Percentiles rank a stretch among this genome's conserved stretches.
phyloP scores from a whole-genome alignment of 768 basidiomycete genomes.

The Calvatia gigantea region DNA sequence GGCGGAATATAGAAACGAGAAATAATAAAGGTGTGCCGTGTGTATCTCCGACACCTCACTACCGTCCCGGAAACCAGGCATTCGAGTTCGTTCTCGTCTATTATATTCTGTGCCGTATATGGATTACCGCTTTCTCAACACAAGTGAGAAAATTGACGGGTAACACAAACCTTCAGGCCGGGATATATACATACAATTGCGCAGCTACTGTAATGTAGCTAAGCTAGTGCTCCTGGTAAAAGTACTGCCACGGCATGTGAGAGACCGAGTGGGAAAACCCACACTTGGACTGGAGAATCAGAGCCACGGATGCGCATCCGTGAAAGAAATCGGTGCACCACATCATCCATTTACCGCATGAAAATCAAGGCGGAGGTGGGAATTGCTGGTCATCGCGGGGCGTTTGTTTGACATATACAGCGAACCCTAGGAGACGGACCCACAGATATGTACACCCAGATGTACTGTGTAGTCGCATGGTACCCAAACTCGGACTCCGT shows the following conservation, averaged over 20 bases:
- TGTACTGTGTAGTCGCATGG: too few relatives aligned
- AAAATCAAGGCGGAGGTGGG: too few relatives aligned
- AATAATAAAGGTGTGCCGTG: not conserved
- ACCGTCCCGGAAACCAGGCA: too few relatives aligned
- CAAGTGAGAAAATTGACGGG: too few relatives aligned
- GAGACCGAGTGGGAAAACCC: not conserved
- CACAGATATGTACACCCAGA: not conserved
- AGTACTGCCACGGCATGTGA: conserved; percentile 1
- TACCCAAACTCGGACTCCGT: too few relatives aligned
- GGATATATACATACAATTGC: not conserved
- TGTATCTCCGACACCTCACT: not conserved
- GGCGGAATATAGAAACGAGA: not conserved
- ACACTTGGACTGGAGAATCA: not conserved
- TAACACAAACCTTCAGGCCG: not conserved
- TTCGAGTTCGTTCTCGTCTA: too few relatives aligned
- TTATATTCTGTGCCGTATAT: too few relatives aligned
- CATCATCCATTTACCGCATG: too few relatives aligned
- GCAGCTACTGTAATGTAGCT: not conserved
- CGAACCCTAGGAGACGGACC: not conserved
- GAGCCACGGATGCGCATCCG: too few relatives aligned
- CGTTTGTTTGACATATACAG: not conserved
- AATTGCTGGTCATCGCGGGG: not conserved
- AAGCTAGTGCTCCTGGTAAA: too few relatives aligned
- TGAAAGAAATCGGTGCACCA: too few relatives aligned
- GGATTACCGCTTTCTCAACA: too few relatives aligned